Conservation (phyloP, 202 grass and related monocot species). For the Setaria italica region DNA sequence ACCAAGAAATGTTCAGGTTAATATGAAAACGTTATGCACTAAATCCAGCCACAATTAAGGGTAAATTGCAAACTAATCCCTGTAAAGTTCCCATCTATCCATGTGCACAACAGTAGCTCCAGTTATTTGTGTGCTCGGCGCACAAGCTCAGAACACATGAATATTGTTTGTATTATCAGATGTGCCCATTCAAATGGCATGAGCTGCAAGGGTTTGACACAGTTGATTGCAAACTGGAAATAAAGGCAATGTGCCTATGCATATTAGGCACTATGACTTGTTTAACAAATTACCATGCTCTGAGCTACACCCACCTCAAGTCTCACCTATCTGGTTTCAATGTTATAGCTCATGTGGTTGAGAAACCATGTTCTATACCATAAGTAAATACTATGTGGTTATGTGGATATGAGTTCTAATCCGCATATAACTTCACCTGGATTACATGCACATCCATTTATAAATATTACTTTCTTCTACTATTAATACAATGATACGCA, state of each 20-base stretch:
- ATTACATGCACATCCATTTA: conserved; percentile 4
- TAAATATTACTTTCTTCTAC: background rate
- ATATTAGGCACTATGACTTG: background rate
- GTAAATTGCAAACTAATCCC: conserved; percentile 8
- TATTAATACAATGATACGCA: too few species aligned
- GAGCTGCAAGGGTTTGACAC: background rate
- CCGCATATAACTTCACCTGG: background rate
- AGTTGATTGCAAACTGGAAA: background rate
- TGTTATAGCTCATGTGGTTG: background rate
- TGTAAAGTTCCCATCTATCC: background rate
- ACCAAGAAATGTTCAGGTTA: background rate
- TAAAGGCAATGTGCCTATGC: background rate
- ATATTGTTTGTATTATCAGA: conserved; percentile 1
- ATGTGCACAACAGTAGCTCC: background rate
- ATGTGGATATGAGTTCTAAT: background rate
- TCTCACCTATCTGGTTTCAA: background rate
- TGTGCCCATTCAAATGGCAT: conserved; percentile 16
- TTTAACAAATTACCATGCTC: background rate
- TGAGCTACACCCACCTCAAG: background rate
- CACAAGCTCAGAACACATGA: background rate
- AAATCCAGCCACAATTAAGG: background rate
- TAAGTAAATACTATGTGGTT: background rate
- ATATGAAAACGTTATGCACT: background rate
- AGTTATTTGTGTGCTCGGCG: conserved; percentile 4
- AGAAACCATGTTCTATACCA: conserved; percentile 7